Evolutionary conservation across 1,284 basidiomycete genomes (phyloP).

Genomic region (Coniophora puteana): DNA sequence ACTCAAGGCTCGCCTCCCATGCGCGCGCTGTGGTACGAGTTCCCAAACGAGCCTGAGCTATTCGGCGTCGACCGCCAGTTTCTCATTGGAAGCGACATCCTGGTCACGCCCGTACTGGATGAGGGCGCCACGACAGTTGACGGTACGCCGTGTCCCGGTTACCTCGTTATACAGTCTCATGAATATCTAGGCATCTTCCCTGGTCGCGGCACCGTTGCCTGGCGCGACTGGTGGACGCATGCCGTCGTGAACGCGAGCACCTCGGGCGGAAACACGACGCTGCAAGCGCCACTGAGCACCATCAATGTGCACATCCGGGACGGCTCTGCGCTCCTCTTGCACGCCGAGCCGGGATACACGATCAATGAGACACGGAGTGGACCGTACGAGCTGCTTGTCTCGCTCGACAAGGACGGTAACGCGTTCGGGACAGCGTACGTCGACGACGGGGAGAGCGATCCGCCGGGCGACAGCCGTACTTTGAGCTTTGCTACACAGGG

Average conservation of each 20-base stretch:
- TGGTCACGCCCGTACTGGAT: slow-evolving; percentile 70
- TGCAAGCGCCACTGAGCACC: slow-evolving; percentile 54
- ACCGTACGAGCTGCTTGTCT: slow-evolving; percentile 44
- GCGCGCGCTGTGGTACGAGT: slow-evolving; percentile 74
- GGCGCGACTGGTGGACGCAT: slow-evolving; percentile 79
- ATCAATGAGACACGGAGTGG: slow-evolving; percentile 42
- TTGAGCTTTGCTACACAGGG: slow-evolving; percentile 36
- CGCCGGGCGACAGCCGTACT: slow-evolving; percentile 45
- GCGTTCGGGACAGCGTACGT: slow-evolving; percentile 48
- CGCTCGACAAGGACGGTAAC: slow-evolving; percentile 35
- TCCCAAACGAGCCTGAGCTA: slow-evolving; percentile 64
- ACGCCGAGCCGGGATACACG: slow-evolving; percentile 46
- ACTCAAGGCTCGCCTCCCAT: slow-evolving; percentile 58
- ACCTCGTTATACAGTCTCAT: not conserved
- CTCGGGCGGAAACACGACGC: slow-evolving; percentile 33
- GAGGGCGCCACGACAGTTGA: slow-evolving; percentile 53
- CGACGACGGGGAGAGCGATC: slow-evolving; percentile 53
- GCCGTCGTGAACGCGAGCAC: slow-evolving; percentile 38
- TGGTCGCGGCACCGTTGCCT: slow-evolving; percentile 53
- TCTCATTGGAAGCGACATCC: slow-evolving; percentile 62
- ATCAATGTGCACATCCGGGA: slow-evolving; percentile 66
- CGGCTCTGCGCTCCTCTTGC: slow-evolving; percentile 43
- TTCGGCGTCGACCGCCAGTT: slow-evolving; percentile 68
- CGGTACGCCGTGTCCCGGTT: slow-evolving; percentile 25
- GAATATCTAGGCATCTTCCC: slow-evolving; percentile 50